Evolutionary conservation across 2,329 filamentous ascomycete species (phyloP).

Genomic region (Fusarium hainanense): DNA sequence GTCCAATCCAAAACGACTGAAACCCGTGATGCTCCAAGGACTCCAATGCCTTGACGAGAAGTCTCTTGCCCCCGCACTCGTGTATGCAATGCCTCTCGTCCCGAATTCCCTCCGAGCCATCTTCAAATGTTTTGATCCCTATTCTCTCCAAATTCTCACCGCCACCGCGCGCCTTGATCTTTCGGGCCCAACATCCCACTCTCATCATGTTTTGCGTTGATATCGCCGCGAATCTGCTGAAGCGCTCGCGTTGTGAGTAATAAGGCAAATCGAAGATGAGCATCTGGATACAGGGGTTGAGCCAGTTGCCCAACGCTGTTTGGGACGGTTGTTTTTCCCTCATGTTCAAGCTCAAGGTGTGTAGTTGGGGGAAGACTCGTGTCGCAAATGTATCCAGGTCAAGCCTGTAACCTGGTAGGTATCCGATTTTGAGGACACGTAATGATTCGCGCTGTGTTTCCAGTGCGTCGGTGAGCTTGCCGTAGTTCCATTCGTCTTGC

Average conservation of each 20-base stretch:
- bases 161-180: neutral
- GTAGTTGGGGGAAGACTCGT: neutral
- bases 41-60: neutral
- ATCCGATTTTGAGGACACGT: neutral
- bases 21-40: neutral
- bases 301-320: neutral
- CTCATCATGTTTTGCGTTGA: neutral
- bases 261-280: neutral
- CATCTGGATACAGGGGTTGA: neutral
- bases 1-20: neutral
- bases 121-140: neutral
- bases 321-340: no score
- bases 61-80: no score
- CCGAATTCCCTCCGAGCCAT: neutral
- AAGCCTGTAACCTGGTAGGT: neutral
- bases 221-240: neutral
- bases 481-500: neutral
- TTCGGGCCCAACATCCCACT: neutral
- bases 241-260: neutral
- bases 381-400: neutral
- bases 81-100: no score
- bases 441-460: neutral
- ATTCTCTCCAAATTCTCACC: neutral
- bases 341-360: neutral
- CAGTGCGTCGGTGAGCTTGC: neutral